A percentile compares a stretch with the other conserved stretches of the same genome.
phyloP scores from a whole-genome alignment of 495 filamentous ascomycete species.

The Daldinia vernicosa region DNA sequence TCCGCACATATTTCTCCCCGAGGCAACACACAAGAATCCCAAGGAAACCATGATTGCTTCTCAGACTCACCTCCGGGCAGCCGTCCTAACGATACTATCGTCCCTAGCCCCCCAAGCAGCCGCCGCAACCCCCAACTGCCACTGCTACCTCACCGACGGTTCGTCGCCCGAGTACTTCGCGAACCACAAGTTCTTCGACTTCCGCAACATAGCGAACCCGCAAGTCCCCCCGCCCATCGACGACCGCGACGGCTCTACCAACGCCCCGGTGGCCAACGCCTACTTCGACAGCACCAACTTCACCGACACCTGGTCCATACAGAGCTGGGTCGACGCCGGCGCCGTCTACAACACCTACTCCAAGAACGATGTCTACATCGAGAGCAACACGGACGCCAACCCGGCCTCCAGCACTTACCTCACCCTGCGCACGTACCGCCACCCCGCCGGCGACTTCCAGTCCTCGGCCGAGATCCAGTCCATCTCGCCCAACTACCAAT shows the following conservation, averaged over 20 bases:
- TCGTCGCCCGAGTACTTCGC: conserved; percentile 62
- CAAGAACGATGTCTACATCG: conserved; percentile 71
- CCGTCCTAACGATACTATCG: neutral
- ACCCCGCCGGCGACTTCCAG: conserved; percentile 47
- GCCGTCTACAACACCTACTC: conserved; percentile 67
- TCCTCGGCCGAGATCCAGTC: conserved; percentile 70
- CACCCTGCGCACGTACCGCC: conserved; percentile 61
- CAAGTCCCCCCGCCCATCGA: conserved; percentile 50
- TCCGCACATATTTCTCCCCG: neutral
- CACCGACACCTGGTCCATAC: conserved; percentile 65
- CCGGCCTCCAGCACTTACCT: conserved; percentile 54
- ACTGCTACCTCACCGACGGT: conserved; percentile 59
- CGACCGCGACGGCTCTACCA: conserved; percentile 31
- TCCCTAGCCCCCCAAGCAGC: neutral
- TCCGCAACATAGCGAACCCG: conserved; percentile 60
- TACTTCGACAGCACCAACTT: conserved; percentile 54
- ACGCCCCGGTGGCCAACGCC: conserved; percentile 48
- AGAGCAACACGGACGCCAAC: conserved; percentile 47
- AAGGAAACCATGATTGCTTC: conserved; percentile 20
- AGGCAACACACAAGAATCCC: conserved; percentile 2
- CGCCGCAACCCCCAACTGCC: conserved; percentile 43
- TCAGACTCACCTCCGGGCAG: neutral
- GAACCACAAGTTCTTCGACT: conserved; percentile 74
- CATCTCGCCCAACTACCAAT: conserved; percentile 59
- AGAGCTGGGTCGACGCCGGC: conserved; percentile 62